These are phyloP conservation scores for Ophiostoma quercus DNA, from an alignment of 2,329 filamentous ascomycete species.

Conservation along the genomic window DNA sequence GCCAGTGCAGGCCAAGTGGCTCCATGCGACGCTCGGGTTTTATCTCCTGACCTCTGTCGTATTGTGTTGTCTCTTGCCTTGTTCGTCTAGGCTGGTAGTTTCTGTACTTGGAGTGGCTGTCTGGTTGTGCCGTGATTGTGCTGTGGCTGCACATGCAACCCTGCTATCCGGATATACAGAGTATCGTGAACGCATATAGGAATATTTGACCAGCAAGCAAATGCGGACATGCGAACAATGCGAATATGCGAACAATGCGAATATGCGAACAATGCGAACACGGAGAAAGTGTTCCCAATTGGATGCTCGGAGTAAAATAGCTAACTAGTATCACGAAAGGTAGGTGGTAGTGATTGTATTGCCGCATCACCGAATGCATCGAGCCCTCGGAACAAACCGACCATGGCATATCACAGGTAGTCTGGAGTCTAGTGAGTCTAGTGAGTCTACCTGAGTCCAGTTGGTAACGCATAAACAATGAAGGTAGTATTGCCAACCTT, in stretches of 20 bases:
- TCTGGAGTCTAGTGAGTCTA: too few species aligned
- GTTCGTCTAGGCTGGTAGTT: neutral
- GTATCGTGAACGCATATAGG: neutral
- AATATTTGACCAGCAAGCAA: too few species aligned
- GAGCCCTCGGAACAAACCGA: neutral
- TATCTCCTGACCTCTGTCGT: conserved; percentile 1
- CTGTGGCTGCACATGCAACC: neutral
- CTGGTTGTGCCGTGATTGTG: neutral
- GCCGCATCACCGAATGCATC: neutral
- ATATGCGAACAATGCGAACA: neutral
- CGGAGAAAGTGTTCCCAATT: neutral
- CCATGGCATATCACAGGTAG: neutral
- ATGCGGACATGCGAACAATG: too few species aligned
- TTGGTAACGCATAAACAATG: neutral
- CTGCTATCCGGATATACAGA: neutral
- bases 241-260: too few species aligned
- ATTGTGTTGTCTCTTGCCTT: neutral
- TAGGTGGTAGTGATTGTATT: neutral
- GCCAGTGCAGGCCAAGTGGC: neutral
- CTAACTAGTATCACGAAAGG: neutral
- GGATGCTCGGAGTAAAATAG: neutral
- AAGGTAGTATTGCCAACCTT: neutral
- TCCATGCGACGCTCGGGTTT: neutral
- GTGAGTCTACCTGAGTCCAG: neutral
- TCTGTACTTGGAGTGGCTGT: neutral